Conservation (phyloP, 352 stramenopile species). For the Phytophthora cajani region DNA sequence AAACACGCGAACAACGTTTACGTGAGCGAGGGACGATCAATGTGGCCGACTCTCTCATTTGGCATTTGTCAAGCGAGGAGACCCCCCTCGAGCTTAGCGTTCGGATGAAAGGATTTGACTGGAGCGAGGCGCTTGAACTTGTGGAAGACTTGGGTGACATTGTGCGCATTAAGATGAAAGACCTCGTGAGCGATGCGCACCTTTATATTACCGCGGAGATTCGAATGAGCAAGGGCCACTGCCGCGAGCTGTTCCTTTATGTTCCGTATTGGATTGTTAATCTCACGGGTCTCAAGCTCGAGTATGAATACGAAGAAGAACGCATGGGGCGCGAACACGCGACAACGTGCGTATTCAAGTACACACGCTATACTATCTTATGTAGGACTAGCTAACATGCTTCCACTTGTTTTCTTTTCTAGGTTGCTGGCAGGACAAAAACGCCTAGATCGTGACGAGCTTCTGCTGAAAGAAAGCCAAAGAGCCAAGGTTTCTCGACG, state of each 20-base stretch:
- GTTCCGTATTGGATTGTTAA: conserved; percentile 92
- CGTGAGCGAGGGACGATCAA: conserved; percentile 82
- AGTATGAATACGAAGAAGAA: conserved; percentile 87
- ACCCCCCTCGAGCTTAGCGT: conserved; percentile 80
- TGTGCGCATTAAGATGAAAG: conserved; percentile 79
- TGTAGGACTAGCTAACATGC: conserved; percentile 7
- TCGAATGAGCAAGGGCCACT: conserved; percentile 57
- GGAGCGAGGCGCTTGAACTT: conserved; percentile 77
- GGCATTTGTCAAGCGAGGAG: conserved; percentile 83
- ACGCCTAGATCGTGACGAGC: conserved; percentile 75
- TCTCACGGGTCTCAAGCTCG: conserved; percentile 80
- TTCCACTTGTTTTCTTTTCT: conserved; percentile 12
- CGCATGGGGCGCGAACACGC: conserved; percentile 68
- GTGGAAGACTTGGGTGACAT: conserved; percentile 57
- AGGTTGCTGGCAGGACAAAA: conserved; percentile 80
- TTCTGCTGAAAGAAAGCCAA: conserved; percentile 77
- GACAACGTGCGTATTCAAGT: conserved; percentile 52
- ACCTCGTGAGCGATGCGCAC: conserved; percentile 74
- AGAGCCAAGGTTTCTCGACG: conserved; percentile 38
- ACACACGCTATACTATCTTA: not conserved
- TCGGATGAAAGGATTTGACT: conserved; percentile 87
- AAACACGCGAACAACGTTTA: conserved; percentile 79
- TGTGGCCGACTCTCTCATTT: conserved; percentile 80
- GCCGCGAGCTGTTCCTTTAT: conserved; percentile 80
- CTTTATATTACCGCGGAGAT: conserved; percentile 79